Evolutionary conservation across 805 yeast genomes (phyloP), one percentile per base, ranked within the genome.

Genomic region (Blastobotrys attinorum): DNA sequence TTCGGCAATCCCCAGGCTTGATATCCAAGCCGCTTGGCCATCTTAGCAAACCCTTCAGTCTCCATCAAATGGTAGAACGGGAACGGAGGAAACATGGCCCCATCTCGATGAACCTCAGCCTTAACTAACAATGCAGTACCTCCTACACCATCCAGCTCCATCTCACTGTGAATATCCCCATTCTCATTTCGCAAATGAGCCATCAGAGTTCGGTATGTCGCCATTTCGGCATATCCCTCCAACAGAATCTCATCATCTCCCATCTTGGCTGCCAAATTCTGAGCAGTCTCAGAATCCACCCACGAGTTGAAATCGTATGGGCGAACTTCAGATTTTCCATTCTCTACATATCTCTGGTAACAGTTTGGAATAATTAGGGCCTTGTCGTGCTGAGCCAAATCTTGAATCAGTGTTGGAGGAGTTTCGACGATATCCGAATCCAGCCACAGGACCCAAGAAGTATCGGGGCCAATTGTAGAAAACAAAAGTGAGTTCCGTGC

Each of bases 51-150:
- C 15, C 98, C 98, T 66, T 92, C 98, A 7, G 97, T 89, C 69
- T 92, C 98, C 51, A 92, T 88, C 63, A 92, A 73, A 63, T 92
- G 95, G 63, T 90, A 89, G 71, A 92, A 92, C 47, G 98, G 92
- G 77, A 92, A 92, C 40, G 94, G 85, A 15, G 99, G 98, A 77
- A 92, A 92, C 97, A 92, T 90, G 44, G 97, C 97, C 41, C 99
- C 99, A 63, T 92, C 98, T 62, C 98, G 76, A 65, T 92, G 99
- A 43, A 92, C 99, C 54, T 89, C 97, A 8, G 97, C 95, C 60
- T 90, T 87, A 23, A 92, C 99, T 66, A 92, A 63, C 25, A 95
- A 80, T 35, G 97, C 95, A 18, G 97, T 95, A 50, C 97, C 97
- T 43, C 98, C 98, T 46, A 92, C 97, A 61, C 99, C 98, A 62